These are phyloP conservation scores for Penicillium egyptiacum DNA, from an alignment of 495 filamentous ascomycete genomes.

Conservation along the genomic window DNA sequence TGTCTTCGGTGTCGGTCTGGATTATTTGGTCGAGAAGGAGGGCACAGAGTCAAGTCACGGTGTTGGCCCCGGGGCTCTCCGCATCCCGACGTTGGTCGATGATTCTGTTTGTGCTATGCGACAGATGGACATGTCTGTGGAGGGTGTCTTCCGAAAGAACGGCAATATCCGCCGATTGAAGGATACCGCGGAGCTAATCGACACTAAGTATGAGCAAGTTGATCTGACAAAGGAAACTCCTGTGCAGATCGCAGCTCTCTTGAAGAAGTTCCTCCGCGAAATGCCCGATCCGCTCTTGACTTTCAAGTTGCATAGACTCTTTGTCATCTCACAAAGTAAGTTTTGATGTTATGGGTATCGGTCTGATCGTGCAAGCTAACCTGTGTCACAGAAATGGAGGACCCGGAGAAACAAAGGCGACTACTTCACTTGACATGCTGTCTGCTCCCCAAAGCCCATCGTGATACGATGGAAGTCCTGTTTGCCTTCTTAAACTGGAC, in stretches of 20 bases:
- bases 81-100: constrained; percentile 85
- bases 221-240: constrained; percentile 82
- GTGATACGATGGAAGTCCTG: constrained; percentile 91
- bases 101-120: constrained; percentile 91
- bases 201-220: constrained; percentile 78
- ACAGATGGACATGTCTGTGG: constrained; percentile 98
- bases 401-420: constrained; percentile 77
- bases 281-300: constrained; percentile 94
- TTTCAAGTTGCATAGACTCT: constrained; percentile 89
- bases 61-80: constrained; percentile 84
- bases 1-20: constrained; percentile 81
- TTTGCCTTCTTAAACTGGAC: constrained; percentile 98
- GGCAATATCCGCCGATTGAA: constrained; percentile 91
- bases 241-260: constrained; percentile 88
- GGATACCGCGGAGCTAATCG: constrained; percentile 78
- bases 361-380: constrained; percentile 25
- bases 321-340: constrained; percentile 83
- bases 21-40: constrained; percentile 85
- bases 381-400: constrained; percentile 63
- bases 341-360: constrained; percentile 9
- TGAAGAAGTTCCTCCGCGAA: constrained; percentile 94
- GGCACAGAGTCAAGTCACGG: constrained; percentile 95
- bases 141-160: constrained; percentile 99
- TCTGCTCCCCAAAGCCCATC: constrained; percentile 86
- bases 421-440: constrained; percentile 92